Evolutionary conservation across 345 rosid genomes (phyloP).

Genomic region (Erysimum cheiranthoides): DNA sequence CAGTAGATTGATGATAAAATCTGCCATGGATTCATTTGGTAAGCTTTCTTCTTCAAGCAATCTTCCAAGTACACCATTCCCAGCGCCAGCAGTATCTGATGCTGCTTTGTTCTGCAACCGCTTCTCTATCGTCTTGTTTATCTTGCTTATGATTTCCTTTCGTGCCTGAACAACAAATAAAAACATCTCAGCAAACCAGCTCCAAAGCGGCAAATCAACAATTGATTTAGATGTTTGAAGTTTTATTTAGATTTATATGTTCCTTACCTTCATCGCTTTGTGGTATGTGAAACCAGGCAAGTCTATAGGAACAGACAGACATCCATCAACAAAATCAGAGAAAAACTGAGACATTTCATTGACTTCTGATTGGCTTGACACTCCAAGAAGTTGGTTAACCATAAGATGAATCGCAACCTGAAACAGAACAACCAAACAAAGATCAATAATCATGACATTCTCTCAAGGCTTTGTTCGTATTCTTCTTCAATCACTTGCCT

Average conservation of each 20-base stretch:
- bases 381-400: slow-evolving; percentile 82
- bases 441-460: slow-evolving; percentile 15
- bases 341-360: slow-evolving; percentile 76
- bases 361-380: slow-evolving; percentile 64
- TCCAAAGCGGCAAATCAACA: not conserved
- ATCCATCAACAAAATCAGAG: slow-evolving; percentile 88
- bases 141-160: slow-evolving; percentile 68
- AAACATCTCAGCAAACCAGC: not conserved
- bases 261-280: slow-evolving; percentile 73
- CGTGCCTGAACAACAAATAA: slow-evolving; percentile 57
- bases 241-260: not conserved
- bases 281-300: slow-evolving; percentile 78
- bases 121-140: slow-evolving; percentile 56
- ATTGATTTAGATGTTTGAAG: not conserved
- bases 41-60: slow-evolving; percentile 73
- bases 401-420: slow-evolving; percentile 85
- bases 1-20: slow-evolving; percentile 81
- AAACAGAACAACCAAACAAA: slow-evolving; percentile 17
- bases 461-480: not conserved
- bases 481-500: slow-evolving; percentile 51
- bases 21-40: slow-evolving; percentile 67
- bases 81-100: slow-evolving; percentile 42
- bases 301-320: slow-evolving; percentile 82
- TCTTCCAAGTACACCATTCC: slow-evolving; percentile 70
- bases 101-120: slow-evolving; percentile 38